Base-by-base conservation (phyloP, 129 eudicot species). In the Flaveria brownii region DNA sequence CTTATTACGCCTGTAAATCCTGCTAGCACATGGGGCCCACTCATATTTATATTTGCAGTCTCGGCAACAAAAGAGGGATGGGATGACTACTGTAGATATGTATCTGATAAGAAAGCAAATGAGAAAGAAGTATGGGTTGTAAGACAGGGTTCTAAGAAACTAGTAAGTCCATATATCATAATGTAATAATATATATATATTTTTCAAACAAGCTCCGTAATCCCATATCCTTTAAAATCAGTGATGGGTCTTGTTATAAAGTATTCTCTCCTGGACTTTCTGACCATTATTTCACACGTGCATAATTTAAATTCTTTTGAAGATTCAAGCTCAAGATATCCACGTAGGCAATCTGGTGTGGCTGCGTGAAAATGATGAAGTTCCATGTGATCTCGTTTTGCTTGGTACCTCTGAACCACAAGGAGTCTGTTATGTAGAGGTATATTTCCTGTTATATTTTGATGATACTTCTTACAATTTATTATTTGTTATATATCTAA, bases 1-100 rank as follows among this genome's bases (percentile, higher is more conserved):
- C 94, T 94, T 14, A 94, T 94, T 64, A 94, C 99, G 6, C 99
- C 99, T 43, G 97, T 94, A 63, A 94, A 91, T 82, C 99, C 99
- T 82, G 99, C 93, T 68, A 94, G 96, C 85, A 89, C 99, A 23
- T 94, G 99, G 99, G 97, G 97, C 16, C 99, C 99, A 0, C 96
- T 94, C 72, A 82, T 94, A 69, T 87, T 94, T 80, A 94, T 94
- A 78, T 94, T 94, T 72, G 90, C 97, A 18, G 96, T 94, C 69
- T 91, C 99, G 5, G 99, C 99, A 74, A 76, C 93, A 15, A 94
- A 94, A 85, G 99, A 94, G 88, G 99, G 92, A 25, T 94, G 99
- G 99, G 99, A 94, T 87, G 99, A 94, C 78, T 89, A 94, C 81
- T 82, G 90, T 55, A 88, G 99, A 82, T 91, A 88, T 84, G 85